These are phyloP conservation scores for Begonia masoniana DNA, from an alignment of 306 rosid species.

Conservation along the genomic window DNA sequence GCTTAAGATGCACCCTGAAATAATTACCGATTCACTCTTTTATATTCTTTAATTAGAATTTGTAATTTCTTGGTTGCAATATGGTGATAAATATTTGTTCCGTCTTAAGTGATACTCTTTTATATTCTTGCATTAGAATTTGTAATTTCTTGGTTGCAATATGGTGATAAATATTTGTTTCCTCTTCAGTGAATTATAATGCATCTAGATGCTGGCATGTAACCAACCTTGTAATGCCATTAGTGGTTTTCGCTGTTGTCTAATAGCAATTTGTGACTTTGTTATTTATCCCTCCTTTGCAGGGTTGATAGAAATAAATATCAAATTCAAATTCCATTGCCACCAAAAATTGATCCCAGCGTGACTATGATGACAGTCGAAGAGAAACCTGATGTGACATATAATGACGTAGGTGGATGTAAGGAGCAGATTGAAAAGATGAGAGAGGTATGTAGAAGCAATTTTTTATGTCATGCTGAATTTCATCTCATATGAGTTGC, in stretches of 20 bases:
- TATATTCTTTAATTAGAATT: too few relatives aligned
- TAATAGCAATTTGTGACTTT: background rate
- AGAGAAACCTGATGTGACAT: slow-evolving; percentile 98
- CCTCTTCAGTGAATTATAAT: too few relatives aligned
- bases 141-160: too few relatives aligned
- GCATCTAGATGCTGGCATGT: background rate
- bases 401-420: slow-evolving; percentile 97
- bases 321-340: slow-evolving; percentile 98
- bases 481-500: background rate
- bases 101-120: too few relatives aligned
- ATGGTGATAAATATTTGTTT: too few relatives aligned
- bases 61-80: too few relatives aligned
- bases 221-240: background rate
- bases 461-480: background rate
- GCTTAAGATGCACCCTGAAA: too few relatives aligned
- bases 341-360: slow-evolving; percentile 98
- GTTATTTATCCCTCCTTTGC: slow-evolving; percentile 21
- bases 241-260: background rate
- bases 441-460: slow-evolving; percentile 57
- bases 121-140: too few relatives aligned
- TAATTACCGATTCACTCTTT: too few relatives aligned
- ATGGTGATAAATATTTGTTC: too few relatives aligned
- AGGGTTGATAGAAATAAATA: slow-evolving; percentile 96
- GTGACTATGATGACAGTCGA: slow-evolving; percentile 99
- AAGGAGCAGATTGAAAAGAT: slow-evolving; percentile 98